Evolutionary conservation across 2,329 filamentous ascomycete species (phyloP).

Genomic region (Arthroderma uncinatum): DNA sequence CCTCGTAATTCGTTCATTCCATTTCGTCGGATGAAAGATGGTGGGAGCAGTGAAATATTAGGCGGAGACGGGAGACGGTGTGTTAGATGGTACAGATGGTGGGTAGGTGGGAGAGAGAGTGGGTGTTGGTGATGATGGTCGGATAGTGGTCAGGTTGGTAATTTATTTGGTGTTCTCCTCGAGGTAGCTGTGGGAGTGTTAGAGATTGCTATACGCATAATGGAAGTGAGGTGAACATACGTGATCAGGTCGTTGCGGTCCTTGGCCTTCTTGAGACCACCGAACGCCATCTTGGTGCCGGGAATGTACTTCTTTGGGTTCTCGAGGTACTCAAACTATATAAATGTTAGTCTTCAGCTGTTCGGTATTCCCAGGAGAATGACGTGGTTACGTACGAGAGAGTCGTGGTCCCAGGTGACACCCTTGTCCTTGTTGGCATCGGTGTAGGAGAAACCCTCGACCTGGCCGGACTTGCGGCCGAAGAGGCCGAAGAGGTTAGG

Average conservation of each 20-base stretch:
- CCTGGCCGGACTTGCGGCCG: conserved; percentile 84
- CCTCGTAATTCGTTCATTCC: background rate
- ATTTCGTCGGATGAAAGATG: background rate
- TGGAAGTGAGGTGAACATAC: conserved; percentile 45
- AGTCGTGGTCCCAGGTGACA: conserved; percentile 73
- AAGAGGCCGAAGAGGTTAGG: conserved; percentile 95
- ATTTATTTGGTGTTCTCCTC: conserved; percentile 12
- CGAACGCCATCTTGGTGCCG: conserved; percentile 99
- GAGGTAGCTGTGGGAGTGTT: conserved; percentile 8
- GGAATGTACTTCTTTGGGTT: conserved; percentile 99
- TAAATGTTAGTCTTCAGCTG: conserved; percentile 14
- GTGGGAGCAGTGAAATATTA: background rate
- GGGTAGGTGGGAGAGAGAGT: too few relatives aligned
- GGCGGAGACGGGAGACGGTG: background rate
- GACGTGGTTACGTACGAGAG: conserved; percentile 52
- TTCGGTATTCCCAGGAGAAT: too few relatives aligned
- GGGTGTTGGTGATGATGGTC: conserved; percentile 7
- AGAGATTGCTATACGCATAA: background rate
- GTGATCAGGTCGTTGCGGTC: conserved; percentile 98
- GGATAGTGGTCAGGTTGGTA: background rate
- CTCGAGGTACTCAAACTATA: conserved; percentile 92
- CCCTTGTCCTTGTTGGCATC: conserved; percentile 99
- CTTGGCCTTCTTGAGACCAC: conserved; percentile 99
- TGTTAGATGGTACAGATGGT: background rate
- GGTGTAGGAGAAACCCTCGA: conserved; percentile 92